Conservation (phyloP, 768 basidiomycete species). For the Mycena polygramma region DNA sequence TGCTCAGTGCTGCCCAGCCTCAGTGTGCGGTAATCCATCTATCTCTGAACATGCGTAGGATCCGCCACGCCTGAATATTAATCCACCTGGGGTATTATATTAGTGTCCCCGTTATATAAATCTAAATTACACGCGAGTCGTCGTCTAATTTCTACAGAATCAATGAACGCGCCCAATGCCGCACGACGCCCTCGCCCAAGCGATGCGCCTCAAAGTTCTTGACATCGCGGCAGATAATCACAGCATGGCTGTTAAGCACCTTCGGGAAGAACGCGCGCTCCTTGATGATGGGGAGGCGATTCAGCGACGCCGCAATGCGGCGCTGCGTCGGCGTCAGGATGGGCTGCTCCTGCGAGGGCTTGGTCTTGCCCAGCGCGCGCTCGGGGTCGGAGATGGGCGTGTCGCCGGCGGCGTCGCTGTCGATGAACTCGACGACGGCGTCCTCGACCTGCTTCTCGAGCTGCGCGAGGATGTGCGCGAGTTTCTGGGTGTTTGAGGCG, state of each 20-base stretch:
- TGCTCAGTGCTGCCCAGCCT: too few relatives aligned
- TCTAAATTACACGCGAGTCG: neutral
- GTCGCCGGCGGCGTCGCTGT: slow-evolving; percentile 50
- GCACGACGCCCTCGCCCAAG: slow-evolving; percentile 72
- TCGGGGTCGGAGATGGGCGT: slow-evolving; percentile 12
- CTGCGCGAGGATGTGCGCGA: slow-evolving; percentile 67
- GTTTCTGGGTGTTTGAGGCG: slow-evolving; percentile 58
- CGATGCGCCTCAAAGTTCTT: slow-evolving; percentile 69
- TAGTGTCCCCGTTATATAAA: neutral
- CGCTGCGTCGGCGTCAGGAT: slow-evolving; percentile 70
- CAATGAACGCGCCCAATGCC: slow-evolving; percentile 25
- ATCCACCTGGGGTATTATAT: too few relatives aligned
- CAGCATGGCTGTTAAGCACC: slow-evolving; percentile 76
- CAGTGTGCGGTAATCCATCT: too few relatives aligned
- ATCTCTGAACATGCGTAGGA: too few relatives aligned
- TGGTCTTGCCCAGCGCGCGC: neutral
- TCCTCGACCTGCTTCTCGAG: slow-evolving; percentile 75
- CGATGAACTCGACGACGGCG: slow-evolving; percentile 71
- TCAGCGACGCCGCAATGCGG: slow-evolving; percentile 70
- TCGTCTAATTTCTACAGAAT: slow-evolving; percentile 16
- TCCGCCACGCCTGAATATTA: too few relatives aligned
- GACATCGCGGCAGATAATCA: slow-evolving; percentile 78
- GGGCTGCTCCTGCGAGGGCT: slow-evolving; percentile 50
- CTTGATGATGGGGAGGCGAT: slow-evolving; percentile 80
- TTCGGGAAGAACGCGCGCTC: slow-evolving; percentile 73